phyloP scores from a whole-genome alignment of 2,329 filamentous ascomycete species.

The Colletotrichum eremochloae region DNA sequence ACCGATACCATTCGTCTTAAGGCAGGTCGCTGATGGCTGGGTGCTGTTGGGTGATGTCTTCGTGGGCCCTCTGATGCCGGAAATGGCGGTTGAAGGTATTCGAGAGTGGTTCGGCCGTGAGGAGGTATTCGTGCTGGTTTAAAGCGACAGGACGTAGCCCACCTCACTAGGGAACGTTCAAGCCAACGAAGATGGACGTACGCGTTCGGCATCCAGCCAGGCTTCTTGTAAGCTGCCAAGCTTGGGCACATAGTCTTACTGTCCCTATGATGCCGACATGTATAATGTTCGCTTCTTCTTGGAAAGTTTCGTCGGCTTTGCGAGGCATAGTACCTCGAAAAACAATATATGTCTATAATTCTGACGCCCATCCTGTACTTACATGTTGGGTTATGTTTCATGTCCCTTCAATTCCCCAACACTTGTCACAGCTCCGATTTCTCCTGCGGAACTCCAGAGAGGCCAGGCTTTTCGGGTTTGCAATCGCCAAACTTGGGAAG shows the following conservation, averaged over 20 bases:
- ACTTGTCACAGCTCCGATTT: conserved; percentile 3
- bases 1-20: conserved; percentile 15
- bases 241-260: no score
- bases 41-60: conserved; percentile 17
- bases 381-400: not conserved
- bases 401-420: not conserved
- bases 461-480: not conserved
- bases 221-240: no score
- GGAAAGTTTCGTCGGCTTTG: no score
- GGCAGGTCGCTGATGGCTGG: conserved; percentile 6
- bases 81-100: not conserved
- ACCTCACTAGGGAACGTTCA: not conserved
- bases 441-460: not conserved
- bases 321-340: no score
- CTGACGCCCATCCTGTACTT: no score
- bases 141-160: not conserved
- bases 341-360: no score
- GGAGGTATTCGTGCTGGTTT: conserved; percentile 14
- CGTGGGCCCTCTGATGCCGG: conserved; percentile 24
- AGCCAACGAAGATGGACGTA: no score
- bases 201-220: no score
- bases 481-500: conserved; percentile 23
- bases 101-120: not conserved
- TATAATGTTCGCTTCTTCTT: no score
- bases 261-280: no score